A percentile compares a stretch with the other conserved stretches of the same genome.
These are phyloP conservation scores for Ustilago crameri DNA, from an alignment of 1,284 basidiomycete genomes.

Conservation along the genomic window DNA sequence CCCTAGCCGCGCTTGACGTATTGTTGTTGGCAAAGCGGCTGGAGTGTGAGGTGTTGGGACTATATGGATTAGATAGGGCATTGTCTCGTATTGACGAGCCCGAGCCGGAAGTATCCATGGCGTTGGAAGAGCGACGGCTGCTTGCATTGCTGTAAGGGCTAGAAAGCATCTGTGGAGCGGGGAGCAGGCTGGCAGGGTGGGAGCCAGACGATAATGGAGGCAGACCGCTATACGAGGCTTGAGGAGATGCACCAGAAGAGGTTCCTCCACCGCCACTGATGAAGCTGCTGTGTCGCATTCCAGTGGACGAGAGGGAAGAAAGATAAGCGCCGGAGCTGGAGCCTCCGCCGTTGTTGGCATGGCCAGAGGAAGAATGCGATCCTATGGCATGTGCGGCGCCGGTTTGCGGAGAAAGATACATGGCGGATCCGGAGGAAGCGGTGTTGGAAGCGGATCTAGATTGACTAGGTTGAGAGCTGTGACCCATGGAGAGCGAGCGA, in stretches of 20 bases:
- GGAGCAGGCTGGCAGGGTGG: conserved; percentile 31
- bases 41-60: conserved; percentile 34
- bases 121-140: conserved; percentile 48
- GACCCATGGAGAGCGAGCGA: conserved; percentile 49
- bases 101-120: conserved; percentile 47
- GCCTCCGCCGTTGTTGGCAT: conserved; percentile 26
- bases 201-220: conserved; percentile 29
- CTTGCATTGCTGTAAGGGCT: conserved; percentile 35
- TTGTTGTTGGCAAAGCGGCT: conserved; percentile 30
- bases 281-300: conserved; percentile 45
- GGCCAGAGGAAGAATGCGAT: conserved; percentile 22
- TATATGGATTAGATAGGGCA: conserved; percentile 28
- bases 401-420: conserved; percentile 44
- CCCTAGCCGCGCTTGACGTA: conserved; percentile 4
- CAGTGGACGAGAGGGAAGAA: conserved; percentile 31
- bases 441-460: conserved; percentile 23
- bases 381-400: conserved; percentile 16
- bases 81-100: conserved; percentile 37
- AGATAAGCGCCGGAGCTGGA: conserved; percentile 14
- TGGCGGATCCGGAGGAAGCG: conserved; percentile 17
- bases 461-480: conserved; percentile 29
- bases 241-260: conserved; percentile 21
- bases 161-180: conserved; percentile 40
- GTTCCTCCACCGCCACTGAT: conserved; percentile 17
- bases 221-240: conserved; percentile 34